Base-by-base conservation (phyloP, 805 yeast species). In the Grigorovia yakushimaensis region DNA sequence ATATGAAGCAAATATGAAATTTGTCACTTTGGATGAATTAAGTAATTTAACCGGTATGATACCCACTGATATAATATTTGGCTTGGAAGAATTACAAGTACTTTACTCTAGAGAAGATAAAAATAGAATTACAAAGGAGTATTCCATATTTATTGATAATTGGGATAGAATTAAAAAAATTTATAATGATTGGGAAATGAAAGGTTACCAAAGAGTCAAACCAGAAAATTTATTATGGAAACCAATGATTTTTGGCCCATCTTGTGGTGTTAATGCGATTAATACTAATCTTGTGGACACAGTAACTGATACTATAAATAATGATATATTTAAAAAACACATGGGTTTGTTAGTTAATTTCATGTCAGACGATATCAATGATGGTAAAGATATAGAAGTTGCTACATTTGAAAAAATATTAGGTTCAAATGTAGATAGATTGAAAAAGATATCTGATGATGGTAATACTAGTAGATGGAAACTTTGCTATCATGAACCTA, bases 51-150 rank as follows among this genome's bases (percentile, higher is more conserved):
- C 96, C 0, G 97, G 97, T 0, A 84, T 93, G 89, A 81, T 76
- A 1, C 75, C 84, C 8, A 83, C 91, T 13, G 98, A 93, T 65
- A 88, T 89, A 0, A 73, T 91, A 5, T 85, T 84, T 42, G 95
- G 94, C 0, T 68, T 93, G 20, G 98, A 93, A 62, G 83, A 81
- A 48, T 65, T 91, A 24, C 73, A 78, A 22, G 79, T 83, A 8
- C 67, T 93, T 20, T 67, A 49, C 39, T 47, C 47, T 9, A 50
- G 41, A 8, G 44, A 44, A 10, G 43, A 43, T 1, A 67, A 68
- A 6, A 91, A 84, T 58, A 71, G 72, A 9, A 71, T 78, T 22
- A 5, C 22, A 9, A n/a, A 11, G 15, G 1, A 66, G 73, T 42
- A 39, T 30, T 24, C 43, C 1, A 47, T 49, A 4, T 23, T 30